Base-by-base conservation (phyloP, 331 rosid species). In the Arachis monticola region DNA sequence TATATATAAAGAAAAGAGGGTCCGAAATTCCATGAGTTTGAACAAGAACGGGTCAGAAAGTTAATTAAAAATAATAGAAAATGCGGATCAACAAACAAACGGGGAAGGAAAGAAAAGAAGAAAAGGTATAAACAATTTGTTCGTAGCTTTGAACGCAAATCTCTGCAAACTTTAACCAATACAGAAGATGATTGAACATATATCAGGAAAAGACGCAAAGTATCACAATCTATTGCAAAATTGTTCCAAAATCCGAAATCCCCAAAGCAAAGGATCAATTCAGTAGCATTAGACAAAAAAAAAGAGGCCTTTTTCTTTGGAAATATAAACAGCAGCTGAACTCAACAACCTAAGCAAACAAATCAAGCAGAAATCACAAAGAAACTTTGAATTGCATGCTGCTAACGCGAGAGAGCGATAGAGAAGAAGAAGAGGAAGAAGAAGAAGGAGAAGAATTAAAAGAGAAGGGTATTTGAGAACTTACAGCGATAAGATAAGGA, bases 401-500 rank as follows among this genome's bases (percentile, higher is more conserved):
- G 32, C 7, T 61, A 6, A 5, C 59, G 4, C 5, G 60, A 40
- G 40, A 74, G 17, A 59, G 27, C 13, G 11, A 48, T 60, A 51
- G 64, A 42, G 47, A 81, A 22, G 27, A 22, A 22, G 27, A 22
- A 22, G 27, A 22, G 27, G 27, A 22, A 22, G 27, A 22, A 22
- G 27, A 22, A 22, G 22, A 17, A 17, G 27, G 30, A 72, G 50
- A 42, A 52, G n/a, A 38, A 13, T 41, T 56, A 45, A 60, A 35
- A 32, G 38, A 9, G 12, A 50, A 14, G 31, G 7, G 44, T 8
- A 52, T 8, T 9, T 17, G 42, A 45, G 57, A 69, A 84, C 85
- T 84, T 74, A 84, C 88, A 78, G 17, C n/a, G 58, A 64, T 32
- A 40, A 47, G 45, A 57, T 8, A 70, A 38, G 60, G 7, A 46